Percentiles rank a stretch among this genome's conserved stretches.
These are phyloP conservation scores for Beverwykella pulmonaria DNA, from an alignment of 495 filamentous ascomycete genomes.

Conservation along the genomic window DNA sequence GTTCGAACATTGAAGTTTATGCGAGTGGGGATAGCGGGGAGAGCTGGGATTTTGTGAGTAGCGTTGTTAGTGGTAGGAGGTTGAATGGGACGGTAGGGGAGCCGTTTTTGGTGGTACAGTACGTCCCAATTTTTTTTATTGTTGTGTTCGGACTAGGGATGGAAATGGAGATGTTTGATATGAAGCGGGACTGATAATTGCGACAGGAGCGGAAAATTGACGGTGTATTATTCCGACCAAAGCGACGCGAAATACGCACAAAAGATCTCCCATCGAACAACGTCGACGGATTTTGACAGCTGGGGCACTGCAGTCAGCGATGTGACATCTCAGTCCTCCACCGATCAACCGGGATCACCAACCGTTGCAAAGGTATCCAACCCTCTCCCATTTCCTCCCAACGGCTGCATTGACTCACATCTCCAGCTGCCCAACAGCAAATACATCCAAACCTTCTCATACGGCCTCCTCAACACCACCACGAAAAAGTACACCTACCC, in stretches of 20 bases:
- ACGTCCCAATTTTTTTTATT: no score
- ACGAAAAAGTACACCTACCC: conserved; percentile 54
- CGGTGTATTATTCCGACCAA: conserved; percentile 70
- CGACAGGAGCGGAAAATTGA: conserved; percentile 47
- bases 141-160: background rate
- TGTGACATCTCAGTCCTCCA: conserved; percentile 59
- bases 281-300: conserved; percentile 53
- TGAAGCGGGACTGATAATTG: conserved; percentile 42
- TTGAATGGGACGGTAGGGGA: conserved; percentile 68
- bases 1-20: conserved; percentile 34
- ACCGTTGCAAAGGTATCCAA: conserved; percentile 48
- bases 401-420: background rate
- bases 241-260: conserved; percentile 61
- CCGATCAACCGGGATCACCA: conserved; percentile 67
- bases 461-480: conserved; percentile 42
- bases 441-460: conserved; percentile 66
- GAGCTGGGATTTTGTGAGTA: conserved; percentile 66
- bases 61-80: conserved; percentile 63
- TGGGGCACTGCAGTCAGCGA: conserved; percentile 66
- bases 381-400: background rate
- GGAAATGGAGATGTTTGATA: background rate
- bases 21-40: conserved; percentile 15
- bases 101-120: conserved; percentile 60
- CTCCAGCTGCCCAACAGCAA: conserved; percentile 59
- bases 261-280: conserved; percentile 64